phyloP scores from a whole-genome alignment of 2,329 filamentous ascomycete genomes.

The Aspergillus sojae region DNA sequence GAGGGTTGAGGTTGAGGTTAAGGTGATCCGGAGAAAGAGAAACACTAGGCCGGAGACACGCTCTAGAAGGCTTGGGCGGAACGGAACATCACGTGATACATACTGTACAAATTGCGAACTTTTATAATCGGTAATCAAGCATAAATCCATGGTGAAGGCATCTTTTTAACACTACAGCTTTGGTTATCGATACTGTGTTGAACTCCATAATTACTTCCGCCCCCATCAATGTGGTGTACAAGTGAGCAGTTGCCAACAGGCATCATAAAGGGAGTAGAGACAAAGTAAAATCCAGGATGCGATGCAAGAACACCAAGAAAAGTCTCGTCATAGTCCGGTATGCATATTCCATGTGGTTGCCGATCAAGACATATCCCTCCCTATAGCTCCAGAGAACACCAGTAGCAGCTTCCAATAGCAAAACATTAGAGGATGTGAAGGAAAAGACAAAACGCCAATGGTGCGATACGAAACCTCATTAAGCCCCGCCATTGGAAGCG shows the following conservation, averaged over 20 bases:
- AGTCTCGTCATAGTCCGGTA: conserved; percentile 28
- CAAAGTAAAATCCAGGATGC: conserved; percentile 13
- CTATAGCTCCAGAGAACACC: conserved; percentile 30
- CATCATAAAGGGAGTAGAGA: conserved; percentile 8
- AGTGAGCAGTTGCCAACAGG: conserved; percentile 3
- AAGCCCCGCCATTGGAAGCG: conserved; percentile 24
- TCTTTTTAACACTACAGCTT: not conserved
- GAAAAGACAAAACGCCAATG: conserved; percentile 12
- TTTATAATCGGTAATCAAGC: too few relatives aligned
- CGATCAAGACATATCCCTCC: conserved; percentile 21
- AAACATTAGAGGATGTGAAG: conserved; percentile 17
- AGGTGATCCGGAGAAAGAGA: conserved; percentile 1
- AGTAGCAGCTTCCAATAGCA: conserved; percentile 21
- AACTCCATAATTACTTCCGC: not conserved
- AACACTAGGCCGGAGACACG: not conserved
- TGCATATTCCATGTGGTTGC: conserved; percentile 30
- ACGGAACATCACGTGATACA: conserved; percentile 1
- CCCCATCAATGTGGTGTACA: not conserved
- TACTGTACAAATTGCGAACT: not conserved
- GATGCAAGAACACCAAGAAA: conserved; percentile 26
- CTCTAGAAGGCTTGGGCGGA: not conserved
- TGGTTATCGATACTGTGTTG: not conserved
- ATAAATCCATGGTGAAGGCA: not conserved
- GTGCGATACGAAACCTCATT: conserved; percentile 19
- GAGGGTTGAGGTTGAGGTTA: not conserved